Percentiles rank a stretch among this genome's conserved stretches.
Conservation (phyloP, 371 early-diverging fungal species). For the Enteropsectra breve region DNA sequence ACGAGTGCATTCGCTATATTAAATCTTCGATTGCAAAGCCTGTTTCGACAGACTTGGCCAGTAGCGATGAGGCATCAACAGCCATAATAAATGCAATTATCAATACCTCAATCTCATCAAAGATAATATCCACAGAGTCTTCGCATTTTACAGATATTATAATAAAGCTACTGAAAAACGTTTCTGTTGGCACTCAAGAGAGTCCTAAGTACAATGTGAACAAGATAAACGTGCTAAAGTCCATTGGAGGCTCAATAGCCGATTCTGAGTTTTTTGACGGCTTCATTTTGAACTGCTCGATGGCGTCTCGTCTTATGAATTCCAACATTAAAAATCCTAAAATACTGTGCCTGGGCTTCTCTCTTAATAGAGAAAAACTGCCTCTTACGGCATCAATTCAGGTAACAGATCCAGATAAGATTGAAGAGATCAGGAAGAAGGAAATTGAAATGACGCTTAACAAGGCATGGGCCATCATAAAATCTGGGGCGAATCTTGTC, state of each 20-base stretch:
- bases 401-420: slow-evolving; percentile 86
- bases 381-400: slow-evolving; percentile 89
- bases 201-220: slow-evolving; percentile 84
- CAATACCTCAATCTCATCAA: slow-evolving; percentile 91
- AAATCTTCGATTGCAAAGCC: slow-evolving; percentile 71
- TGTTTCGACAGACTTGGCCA: slow-evolving; percentile 24
- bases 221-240: slow-evolving; percentile 92
- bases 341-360: slow-evolving; percentile 96
- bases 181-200: slow-evolving; percentile 67
- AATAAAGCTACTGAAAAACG: slow-evolving; percentile 81
- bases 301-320: slow-evolving; percentile 66
- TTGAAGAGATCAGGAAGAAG: slow-evolving; percentile 89
- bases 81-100: slow-evolving; percentile 86
- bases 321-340: slow-evolving; percentile 65
- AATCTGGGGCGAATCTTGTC: slow-evolving; percentile 88
- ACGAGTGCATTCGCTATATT: slow-evolving; percentile 93
- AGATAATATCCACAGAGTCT: slow-evolving; percentile 79
- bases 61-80: slow-evolving; percentile 64
- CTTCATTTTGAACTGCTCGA: slow-evolving; percentile 88
- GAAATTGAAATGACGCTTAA: slow-evolving; percentile 87
- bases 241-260: slow-evolving; percentile 83
- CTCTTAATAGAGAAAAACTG: slow-evolving; percentile 95
- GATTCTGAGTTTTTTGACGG: slow-evolving; percentile 83
- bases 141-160: slow-evolving; percentile 88
- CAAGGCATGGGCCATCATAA: slow-evolving; percentile 82